These are phyloP conservation scores for Escovopsis sp. DNA, from an alignment of 2,329 filamentous ascomycete genomes.

Conservation along the genomic window DNA sequence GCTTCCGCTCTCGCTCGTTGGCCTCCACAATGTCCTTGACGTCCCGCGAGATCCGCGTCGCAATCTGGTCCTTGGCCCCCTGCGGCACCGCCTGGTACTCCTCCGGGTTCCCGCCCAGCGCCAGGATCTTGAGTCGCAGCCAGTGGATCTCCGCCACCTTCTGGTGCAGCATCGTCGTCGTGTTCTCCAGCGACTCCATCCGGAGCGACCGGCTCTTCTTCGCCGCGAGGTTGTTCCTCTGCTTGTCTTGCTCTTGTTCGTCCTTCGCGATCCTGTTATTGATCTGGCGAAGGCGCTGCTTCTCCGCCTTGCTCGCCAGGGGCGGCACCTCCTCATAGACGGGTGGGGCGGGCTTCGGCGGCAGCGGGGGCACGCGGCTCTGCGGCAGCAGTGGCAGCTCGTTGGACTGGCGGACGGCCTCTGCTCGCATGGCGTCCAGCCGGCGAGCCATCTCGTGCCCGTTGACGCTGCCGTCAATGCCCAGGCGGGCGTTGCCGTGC, in stretches of 20 bases:
- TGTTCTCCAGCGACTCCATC: constrained; percentile 12
- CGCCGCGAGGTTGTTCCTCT: constrained; percentile 23
- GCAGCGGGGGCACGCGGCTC: constrained; percentile 11
- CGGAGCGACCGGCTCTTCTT: constrained; percentile 19
- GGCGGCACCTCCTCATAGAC: constrained; percentile 9
- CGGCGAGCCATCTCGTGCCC: constrained; percentile 9
- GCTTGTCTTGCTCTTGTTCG: constrained; percentile 12
- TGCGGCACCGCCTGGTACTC: constrained; percentile 10
- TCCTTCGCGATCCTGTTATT: constrained; percentile 15
- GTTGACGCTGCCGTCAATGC: constrained; percentile 7
- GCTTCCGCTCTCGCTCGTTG: constrained; percentile 5
- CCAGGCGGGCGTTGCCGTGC: constrained; percentile 9
- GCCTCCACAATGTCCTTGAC: constrained; percentile 7
- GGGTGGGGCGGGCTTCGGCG: constrained; percentile 12
- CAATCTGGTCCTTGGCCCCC: constrained; percentile 9
- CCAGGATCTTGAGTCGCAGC: constrained; percentile 13
- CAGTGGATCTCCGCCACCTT: constrained; percentile 13
- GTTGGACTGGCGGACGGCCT: constrained; percentile 9
- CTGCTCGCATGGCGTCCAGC: constrained; percentile 8
- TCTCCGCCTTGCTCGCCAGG: constrained; percentile 3
- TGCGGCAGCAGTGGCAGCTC: constrained; percentile 15
- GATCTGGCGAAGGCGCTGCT: constrained; percentile 5
- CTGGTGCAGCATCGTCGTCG: constrained; percentile 10
- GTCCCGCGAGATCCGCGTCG: constrained; percentile 7
- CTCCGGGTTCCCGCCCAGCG: constrained; percentile 9